phyloP scores from a whole-genome alignment of 371 early-diverging fungal species.

The Coemansia sp. region DNA sequence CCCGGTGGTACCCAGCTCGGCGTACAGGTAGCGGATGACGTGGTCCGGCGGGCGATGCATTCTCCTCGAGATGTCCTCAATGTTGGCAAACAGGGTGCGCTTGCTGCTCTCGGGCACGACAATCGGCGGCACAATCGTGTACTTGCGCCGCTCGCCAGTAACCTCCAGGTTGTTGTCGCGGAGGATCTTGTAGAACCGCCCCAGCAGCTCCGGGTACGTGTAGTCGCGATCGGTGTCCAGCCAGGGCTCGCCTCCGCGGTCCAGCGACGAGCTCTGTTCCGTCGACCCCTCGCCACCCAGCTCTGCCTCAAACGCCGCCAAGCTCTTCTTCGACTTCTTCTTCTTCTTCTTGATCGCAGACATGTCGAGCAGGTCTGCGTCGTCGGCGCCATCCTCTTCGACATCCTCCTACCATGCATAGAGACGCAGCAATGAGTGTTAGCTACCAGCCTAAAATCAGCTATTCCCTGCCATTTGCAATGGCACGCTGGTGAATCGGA shows the following conservation, averaged over 20 bases:
- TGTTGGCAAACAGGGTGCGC: constrained; percentile 94
- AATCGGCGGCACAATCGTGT: constrained; percentile 91
- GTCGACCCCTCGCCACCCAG: constrained; percentile 56
- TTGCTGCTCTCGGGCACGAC: constrained; percentile 93
- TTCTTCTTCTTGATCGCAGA: constrained; percentile 85
- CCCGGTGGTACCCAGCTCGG: constrained; percentile 98
- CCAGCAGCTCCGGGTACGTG: constrained; percentile 90
- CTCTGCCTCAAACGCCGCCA: constrained; percentile 84
- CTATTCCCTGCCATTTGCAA: too few relatives aligned
- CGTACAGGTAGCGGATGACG: constrained; percentile 96
- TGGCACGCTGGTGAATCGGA: neutral
- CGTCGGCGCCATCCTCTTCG: constrained; percentile 54
- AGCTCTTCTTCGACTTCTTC: constrained; percentile 86
- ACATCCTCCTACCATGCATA: constrained; percentile 45
- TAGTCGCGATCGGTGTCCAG: constrained; percentile 90
- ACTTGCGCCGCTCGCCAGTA: constrained; percentile 87
- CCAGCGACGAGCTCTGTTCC: constrained; percentile 44
- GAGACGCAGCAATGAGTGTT: neutral
- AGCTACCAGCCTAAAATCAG: too few relatives aligned
- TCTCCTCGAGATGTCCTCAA: constrained; percentile 89
- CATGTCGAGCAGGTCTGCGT: constrained; percentile 70
- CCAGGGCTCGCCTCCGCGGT: constrained; percentile 77
- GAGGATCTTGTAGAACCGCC: constrained; percentile 88
- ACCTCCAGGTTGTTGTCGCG: constrained; percentile 94
- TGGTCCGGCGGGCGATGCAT: constrained; percentile 97